Percentiles rank a stretch among this genome's conserved stretches.
These are phyloP conservation scores for Myochromella boudieri DNA, from an alignment of 768 basidiomycete genomes.

Conservation along the genomic window DNA sequence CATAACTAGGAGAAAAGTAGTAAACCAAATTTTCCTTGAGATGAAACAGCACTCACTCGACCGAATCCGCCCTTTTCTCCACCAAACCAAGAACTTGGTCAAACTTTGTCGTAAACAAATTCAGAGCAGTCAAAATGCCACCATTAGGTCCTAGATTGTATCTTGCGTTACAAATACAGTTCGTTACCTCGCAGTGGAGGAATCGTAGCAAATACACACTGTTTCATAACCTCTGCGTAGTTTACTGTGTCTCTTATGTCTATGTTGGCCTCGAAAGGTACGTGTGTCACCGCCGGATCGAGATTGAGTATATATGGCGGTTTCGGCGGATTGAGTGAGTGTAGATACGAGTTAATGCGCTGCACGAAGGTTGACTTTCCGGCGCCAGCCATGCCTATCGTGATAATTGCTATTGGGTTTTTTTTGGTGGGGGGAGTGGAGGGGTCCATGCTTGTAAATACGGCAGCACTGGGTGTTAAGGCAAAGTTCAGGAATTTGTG, in stretches of 20 bases:
- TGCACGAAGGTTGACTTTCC: conserved; percentile 99
- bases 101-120: conserved; percentile 98
- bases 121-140: conserved; percentile 94
- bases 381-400: conserved; percentile 95
- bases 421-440: conserved; percentile 30
- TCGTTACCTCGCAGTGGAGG: conserved; percentile 17
- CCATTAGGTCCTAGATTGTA: conserved; percentile 99
- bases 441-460: conserved; percentile 16
- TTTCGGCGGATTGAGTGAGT: conserved; percentile 58
- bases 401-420: conserved; percentile 82
- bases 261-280: conserved; percentile 95
- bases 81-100: conserved; percentile 92
- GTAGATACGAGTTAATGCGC: conserved; percentile 89
- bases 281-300: conserved; percentile 90
- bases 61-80: conserved; percentile 84
- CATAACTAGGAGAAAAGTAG: conserved; percentile 71
- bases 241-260: conserved; percentile 98
- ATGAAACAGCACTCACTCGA: conserved; percentile 70
- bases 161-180: conserved; percentile 41
- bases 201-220: conserved; percentile 61
- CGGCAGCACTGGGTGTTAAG: neutral
- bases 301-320: conserved; percentile 97
- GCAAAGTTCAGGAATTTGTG: neutral
- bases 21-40: too few relatives aligned
- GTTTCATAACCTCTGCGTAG: conserved; percentile 99